phyloP scores from a whole-genome alignment of 139 green algal genomes.

The Zygnema cylindricum region DNA sequence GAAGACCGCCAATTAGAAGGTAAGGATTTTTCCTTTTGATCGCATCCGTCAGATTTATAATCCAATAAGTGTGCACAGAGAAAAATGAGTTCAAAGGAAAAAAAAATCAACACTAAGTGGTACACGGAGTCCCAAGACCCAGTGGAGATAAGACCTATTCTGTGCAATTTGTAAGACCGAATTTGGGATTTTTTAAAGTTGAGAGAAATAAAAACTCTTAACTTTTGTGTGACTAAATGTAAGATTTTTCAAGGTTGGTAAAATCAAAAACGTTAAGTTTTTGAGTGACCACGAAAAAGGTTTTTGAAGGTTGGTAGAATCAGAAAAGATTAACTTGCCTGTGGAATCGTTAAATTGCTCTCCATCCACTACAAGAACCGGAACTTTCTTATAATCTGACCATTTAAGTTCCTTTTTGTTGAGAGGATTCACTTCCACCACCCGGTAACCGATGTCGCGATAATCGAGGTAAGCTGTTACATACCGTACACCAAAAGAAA shows the following conservation, averaged over 20 bases:
- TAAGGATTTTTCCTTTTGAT: too few relatives aligned
- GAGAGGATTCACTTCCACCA: slow-evolving; percentile 95
- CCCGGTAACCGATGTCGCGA: slow-evolving; percentile 88
- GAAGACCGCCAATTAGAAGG: too few relatives aligned
- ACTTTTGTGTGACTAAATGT: slow-evolving; percentile 76
- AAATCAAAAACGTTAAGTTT: slow-evolving; percentile 84
- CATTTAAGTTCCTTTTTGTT: slow-evolving; percentile 93
- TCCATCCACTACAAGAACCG: slow-evolving; percentile 80
- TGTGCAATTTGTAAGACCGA: too few relatives aligned
- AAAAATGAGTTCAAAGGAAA: too few relatives aligned
- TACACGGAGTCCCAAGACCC: too few relatives aligned
- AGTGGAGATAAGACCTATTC: too few relatives aligned
- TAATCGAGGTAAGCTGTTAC: slow-evolving; percentile 90
- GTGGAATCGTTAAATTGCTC: slow-evolving; percentile 85
- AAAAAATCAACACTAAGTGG: too few relatives aligned
- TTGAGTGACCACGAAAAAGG: neutral
- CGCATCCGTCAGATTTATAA: too few relatives aligned
- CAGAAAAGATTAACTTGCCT: slow-evolving; percentile 20
- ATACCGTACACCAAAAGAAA: too few relatives aligned
- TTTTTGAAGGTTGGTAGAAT: neutral
- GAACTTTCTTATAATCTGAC: slow-evolving; percentile 86
- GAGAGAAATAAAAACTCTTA: neutral
- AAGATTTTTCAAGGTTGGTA: slow-evolving; percentile 75
- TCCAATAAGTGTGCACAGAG: too few relatives aligned
- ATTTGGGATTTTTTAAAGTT: too few relatives aligned